Conservation (phyloP, 1,139 yeast genomes). For the Saccharomyces pastorianus region DNA sequence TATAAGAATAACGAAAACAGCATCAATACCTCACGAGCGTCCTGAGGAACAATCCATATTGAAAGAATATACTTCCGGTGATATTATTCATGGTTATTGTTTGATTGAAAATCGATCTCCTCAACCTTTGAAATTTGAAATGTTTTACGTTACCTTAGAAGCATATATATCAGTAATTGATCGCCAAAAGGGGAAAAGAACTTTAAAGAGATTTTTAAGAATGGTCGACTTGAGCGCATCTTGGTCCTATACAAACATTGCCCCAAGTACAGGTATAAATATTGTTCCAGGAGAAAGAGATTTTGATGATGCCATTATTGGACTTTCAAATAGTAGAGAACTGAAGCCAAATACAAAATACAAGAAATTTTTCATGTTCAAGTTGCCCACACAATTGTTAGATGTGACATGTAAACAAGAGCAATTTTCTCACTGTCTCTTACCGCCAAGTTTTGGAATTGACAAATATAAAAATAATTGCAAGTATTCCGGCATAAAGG, state of each 20-base stretch:
- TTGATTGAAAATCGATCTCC: constrained; percentile 39
- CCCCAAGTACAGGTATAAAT: constrained; percentile 41
- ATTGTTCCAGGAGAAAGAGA: constrained; percentile 41
- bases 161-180: constrained; percentile 37
- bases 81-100: constrained; percentile 47
- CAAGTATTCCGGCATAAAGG: constrained; percentile 27
- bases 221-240: constrained; percentile 40
- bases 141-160: constrained; percentile 52
- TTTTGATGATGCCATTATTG: constrained; percentile 44
- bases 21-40: constrained; percentile 28
- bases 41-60: constrained; percentile 33
- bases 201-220: constrained; percentile 34
- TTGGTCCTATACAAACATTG: constrained; percentile 35
- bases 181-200: constrained; percentile 23
- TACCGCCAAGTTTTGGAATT: constrained; percentile 63
- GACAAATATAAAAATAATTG: constrained; percentile 36
- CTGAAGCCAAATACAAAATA: constrained; percentile 45
- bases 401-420: constrained; percentile 53
- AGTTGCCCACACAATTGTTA: constrained; percentile 49
- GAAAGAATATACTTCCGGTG: constrained; percentile 49
- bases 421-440: constrained; percentile 43
- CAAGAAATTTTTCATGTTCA: constrained; percentile 58
- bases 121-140: constrained; percentile 42
- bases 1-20: constrained; percentile 34
- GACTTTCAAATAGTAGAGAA: constrained; percentile 44